Base-by-base conservation (phyloP, 805 yeast genomes). In the Clavispora phyllophila region DNA sequence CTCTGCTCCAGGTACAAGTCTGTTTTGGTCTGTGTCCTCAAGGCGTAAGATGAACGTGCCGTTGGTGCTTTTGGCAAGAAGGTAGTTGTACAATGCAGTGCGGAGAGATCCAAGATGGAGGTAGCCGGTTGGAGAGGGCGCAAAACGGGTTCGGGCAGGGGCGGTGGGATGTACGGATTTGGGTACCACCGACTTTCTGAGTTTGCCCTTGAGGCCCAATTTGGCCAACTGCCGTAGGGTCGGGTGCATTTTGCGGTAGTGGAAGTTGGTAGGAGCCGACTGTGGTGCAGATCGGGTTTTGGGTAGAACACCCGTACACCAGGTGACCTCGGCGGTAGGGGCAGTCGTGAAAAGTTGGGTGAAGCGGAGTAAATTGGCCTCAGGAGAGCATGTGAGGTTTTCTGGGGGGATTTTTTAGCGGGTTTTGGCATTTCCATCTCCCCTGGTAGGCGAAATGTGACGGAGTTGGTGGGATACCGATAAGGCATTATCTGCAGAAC, bases 101-200 rank as follows among this genome's bases (percentile, higher is more conserved):
- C 99, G 68, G 36, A 93, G 59, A 0, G 97, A 90, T 0, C 99
- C 99, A 45, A 93, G 60, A 60, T 93, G 99, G n/a, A 93, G 70
- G 47, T 78, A 78, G 0, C 99, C 99, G 0, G 99, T 93, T 1
- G 99, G 99, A 2, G 97, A 89, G 0, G 99, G 99, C 0, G 99
- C 99, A 63, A 93, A 93, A 49, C 99, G 67, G 1, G 98, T 87
- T 50, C 96, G 64, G 0, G 81, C 95, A 0, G 93, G 88, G 0
- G 46, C 27, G 1, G 44, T 50, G 1, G 81, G 79, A 36, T 72
- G 75, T 9, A 68, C 28, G 15, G 28, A 29, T 32, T 32, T 23
- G 9, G n/a, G 33, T 20, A 31, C 27, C 5, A 7, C 3, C 8
- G 24, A 9, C 9, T 31, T 36, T 20, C 18, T 15, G 35, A 27